Conservation (phyloP, 805 yeast genomes). For the Saturnispora besseyi region DNA sequence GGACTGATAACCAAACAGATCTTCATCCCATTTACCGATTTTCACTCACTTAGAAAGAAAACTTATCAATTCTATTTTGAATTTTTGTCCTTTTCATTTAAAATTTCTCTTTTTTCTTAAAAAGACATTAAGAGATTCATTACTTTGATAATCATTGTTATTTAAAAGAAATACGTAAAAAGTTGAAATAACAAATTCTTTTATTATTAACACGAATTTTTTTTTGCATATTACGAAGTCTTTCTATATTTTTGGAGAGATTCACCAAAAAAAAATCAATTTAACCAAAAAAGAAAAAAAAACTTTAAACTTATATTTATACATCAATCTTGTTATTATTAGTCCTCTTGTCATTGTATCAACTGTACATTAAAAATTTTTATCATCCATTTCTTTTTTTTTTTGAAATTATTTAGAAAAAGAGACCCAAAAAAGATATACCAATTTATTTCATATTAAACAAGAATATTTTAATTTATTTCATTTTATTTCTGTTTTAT, state of each 20-base stretch:
- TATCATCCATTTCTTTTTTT: not conserved
- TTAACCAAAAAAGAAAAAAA: not conserved
- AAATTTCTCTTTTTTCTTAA: too few relatives aligned
- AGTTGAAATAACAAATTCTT: not conserved
- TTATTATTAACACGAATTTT: not conserved
- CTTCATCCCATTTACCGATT: not conserved
- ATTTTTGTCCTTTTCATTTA: too few relatives aligned
- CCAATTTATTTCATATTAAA: not conserved
- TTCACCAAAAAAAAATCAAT: not conserved
- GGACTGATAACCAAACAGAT: not conserved
- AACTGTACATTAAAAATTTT: constrained; percentile 5
- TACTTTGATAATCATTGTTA: too few relatives aligned
- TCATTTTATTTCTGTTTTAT: not conserved
- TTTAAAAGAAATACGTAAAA: too few relatives aligned
- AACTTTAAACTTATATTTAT: not conserved
- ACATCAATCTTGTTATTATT: constrained; percentile 5
- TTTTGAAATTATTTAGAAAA: not conserved
- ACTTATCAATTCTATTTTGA: not conserved
- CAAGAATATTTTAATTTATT: not conserved
- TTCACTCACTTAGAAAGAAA: not conserved
- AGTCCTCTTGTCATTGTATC: constrained; percentile 7
- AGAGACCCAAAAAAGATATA: not conserved
- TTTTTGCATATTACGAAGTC: not conserved
- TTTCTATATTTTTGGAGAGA: not conserved
- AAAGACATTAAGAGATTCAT: too few relatives aligned